phyloP scores from a whole-genome alignment of 2,329 filamentous ascomycete species.

The Aureobasidium musti region DNA sequence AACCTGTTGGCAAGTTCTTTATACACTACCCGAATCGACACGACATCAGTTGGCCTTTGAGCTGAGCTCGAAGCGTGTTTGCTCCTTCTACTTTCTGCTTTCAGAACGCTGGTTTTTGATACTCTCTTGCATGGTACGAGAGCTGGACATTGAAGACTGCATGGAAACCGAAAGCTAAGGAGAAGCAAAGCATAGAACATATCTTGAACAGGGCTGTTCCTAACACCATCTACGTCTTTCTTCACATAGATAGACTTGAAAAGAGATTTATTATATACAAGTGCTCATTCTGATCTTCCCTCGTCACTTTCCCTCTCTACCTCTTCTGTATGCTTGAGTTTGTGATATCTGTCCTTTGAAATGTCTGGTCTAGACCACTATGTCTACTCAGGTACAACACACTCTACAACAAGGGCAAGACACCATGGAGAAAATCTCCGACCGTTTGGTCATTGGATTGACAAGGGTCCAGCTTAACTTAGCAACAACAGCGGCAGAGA shows the following conservation, averaged over 20 bases:
- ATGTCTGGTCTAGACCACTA: neutral
- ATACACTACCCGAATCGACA: neutral
- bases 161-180: neutral
- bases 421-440: neutral
- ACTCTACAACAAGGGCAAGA: neutral
- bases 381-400: neutral
- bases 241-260: neutral
- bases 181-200: neutral
- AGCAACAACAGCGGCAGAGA: neutral
- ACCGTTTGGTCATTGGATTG: slow-evolving; percentile 14
- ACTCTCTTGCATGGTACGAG: slow-evolving; percentile 21
- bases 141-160: slow-evolving; percentile 17
- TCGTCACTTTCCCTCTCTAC: neutral
- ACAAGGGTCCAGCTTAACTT: slow-evolving; percentile 4
- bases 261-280: neutral
- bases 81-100: neutral
- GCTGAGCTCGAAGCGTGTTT: slow-evolving; percentile 18
- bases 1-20: neutral
- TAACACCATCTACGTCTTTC: neutral
- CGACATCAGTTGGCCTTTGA: slow-evolving; percentile 21
- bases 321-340: neutral
- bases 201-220: slow-evolving; percentile 19
- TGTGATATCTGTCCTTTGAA: neutral
- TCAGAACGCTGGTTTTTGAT: slow-evolving; percentile 1
- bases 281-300: neutral